Evolutionary conservation across 2,329 filamentous ascomycete species (phyloP).

Genomic region (Geosmithia flava): DNA sequence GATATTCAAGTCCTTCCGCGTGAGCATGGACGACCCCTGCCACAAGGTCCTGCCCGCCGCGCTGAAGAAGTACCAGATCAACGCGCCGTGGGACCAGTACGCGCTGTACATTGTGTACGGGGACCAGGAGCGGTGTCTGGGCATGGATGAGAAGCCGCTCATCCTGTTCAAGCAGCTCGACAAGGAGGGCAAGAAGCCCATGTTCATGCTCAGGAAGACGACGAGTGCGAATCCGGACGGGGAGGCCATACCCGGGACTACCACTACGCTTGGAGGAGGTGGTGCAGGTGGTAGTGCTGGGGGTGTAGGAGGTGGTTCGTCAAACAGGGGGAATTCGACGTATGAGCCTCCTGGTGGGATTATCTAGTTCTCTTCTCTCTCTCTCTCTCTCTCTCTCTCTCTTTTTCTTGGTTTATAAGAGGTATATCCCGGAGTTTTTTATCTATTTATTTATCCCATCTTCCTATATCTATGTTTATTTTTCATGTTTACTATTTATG

Average conservation of each 20-base stretch:
- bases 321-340: no score
- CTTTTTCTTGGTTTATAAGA: no score
- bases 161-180: conserved; percentile 96
- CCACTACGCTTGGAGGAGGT: conserved; percentile 34
- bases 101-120: conserved; percentile 97
- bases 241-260: conserved; percentile 39
- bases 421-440: no score
- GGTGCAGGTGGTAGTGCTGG: no score
- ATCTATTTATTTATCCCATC: no score
- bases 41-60: conserved; percentile 94
- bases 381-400: no score
- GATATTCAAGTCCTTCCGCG: conserved; percentile 97
- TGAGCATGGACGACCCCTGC: conserved; percentile 96
- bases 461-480: no score
- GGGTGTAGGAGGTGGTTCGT: no score
- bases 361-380: conserved; percentile 27
- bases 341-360: conserved; percentile 48
- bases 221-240: conserved; percentile 41
- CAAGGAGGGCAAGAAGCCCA: conserved; percentile 93
- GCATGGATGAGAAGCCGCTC: conserved; percentile 82
- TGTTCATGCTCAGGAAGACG: conserved; percentile 89
- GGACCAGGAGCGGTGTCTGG: conserved; percentile 91
- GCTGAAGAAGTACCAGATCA: conserved; percentile 96
- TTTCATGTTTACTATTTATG: no score
- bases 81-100: conserved; percentile 94